A percentile compares a stretch with the other conserved stretches of the same genome.
These are phyloP conservation scores for Trichoderma atrobrunneum DNA, from an alignment of 2,329 filamentous ascomycete species.

Conservation along the genomic window DNA sequence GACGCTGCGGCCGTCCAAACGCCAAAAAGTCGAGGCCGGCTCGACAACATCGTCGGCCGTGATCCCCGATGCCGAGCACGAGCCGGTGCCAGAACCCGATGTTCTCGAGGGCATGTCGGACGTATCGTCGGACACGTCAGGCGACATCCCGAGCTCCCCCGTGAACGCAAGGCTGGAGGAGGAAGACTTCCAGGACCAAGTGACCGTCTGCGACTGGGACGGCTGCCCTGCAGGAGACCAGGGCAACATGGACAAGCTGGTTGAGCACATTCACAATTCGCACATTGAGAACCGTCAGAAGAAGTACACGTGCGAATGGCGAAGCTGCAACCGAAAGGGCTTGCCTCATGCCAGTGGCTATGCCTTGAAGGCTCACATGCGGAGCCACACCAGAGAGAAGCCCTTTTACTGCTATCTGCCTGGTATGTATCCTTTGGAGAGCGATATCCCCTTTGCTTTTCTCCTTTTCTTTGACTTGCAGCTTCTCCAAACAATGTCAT, in stretches of 20 bases:
- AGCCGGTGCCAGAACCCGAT: conserved; percentile 49
- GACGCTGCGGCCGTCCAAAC: conserved; percentile 45
- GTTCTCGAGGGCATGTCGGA: conserved; percentile 61
- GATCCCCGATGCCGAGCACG: conserved; percentile 42
- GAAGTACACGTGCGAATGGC: conserved; percentile 98
- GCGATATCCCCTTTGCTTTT: neutral
- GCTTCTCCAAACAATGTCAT: neutral
- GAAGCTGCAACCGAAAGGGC: conserved; percentile 82
- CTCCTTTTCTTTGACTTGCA: neutral
- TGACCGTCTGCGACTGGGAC: conserved; percentile 76
- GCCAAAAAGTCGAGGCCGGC: conserved; percentile 44
- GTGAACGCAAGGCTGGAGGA: conserved; percentile 67
- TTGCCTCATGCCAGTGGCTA: conserved; percentile 93
- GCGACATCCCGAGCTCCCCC: conserved; percentile 73
- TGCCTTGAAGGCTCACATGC: conserved; percentile 93
- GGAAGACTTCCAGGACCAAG: conserved; percentile 73
- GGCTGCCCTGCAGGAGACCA: conserved; percentile 69
- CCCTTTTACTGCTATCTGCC: conserved; percentile 95
- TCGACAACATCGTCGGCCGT: conserved; percentile 47
- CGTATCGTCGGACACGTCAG: conserved; percentile 87
- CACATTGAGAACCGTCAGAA: conserved; percentile 93
- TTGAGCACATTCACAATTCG: conserved; percentile 83
- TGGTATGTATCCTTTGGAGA: conserved; percentile 55
- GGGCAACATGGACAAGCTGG: conserved; percentile 76
- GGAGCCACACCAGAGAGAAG: conserved; percentile 96